These are phyloP conservation scores for Leptographium galeiforme DNA, from an alignment of 2,329 filamentous ascomycete genomes.

Conservation along the genomic window DNA sequence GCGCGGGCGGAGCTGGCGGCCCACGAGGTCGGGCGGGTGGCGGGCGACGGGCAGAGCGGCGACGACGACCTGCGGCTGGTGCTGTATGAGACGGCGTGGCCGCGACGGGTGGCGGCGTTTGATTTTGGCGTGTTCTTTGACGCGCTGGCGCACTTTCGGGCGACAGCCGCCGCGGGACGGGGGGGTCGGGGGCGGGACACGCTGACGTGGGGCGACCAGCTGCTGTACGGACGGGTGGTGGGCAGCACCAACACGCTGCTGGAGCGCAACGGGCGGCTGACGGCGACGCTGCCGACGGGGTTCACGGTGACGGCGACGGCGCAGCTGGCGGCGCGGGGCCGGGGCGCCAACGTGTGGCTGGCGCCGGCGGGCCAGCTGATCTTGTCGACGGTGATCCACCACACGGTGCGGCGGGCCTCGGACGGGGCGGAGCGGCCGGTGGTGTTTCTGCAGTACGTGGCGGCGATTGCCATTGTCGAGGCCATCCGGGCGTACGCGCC, in stretches of 20 bases:
- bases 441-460: constrained; percentile 87
- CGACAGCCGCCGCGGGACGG: constrained; percentile 32
- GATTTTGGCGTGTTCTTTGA: constrained; percentile 69
- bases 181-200: constrained; percentile 30
- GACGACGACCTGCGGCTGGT: constrained; percentile 49
- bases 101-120: constrained; percentile 70
- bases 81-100: constrained; percentile 54
- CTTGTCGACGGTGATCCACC: constrained; percentile 79
- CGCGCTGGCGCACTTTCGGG: constrained; percentile 54
- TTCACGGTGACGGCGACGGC: constrained; percentile 79
- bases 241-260: constrained; percentile 90
- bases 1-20: constrained; percentile 4
- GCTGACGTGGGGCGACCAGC: constrained; percentile 54
- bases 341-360: constrained; percentile 89
- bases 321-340: constrained; percentile 76
- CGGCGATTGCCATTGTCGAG: constrained; percentile 73
- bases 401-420: constrained; percentile 52
- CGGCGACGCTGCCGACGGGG: constrained; percentile 67
- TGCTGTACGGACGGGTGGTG: constrained; percentile 84
- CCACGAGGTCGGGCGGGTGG: constrained; percentile 42
- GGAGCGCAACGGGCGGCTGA: constrained; percentile 74
- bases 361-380: constrained; percentile 76
- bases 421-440: constrained; percentile 38
- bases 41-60: constrained; percentile 13
- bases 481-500: constrained; percentile 68